Base-by-base conservation (phyloP, 2,329 filamentous ascomycete genomes). In the Monilinia fructigena region DNA sequence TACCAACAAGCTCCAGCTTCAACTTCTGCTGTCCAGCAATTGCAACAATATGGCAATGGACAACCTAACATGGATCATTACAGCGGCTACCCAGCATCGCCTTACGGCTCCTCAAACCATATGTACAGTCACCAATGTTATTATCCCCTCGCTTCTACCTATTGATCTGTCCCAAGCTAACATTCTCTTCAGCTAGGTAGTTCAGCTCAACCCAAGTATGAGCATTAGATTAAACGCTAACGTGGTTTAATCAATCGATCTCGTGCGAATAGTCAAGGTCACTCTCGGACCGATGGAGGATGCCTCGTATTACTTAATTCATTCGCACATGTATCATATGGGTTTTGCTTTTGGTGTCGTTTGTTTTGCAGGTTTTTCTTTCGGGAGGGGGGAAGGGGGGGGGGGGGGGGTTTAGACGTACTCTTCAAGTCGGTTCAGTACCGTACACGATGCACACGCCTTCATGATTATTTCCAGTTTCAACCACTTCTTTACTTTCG, bases 121-220 rank as follows among this genome's bases (percentile, higher is more conserved):
- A 84, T 88, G 78, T 88, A 88, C 74, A 85, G 77, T 76, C 42
- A 65, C 55, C 85, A 86, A 78, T 82, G 85, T 82, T 79, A 81
- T 74, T 76, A 73, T 68, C 68, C 74, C 74, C 71, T 72, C 68
- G 62, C 56, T 54, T 67, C 40, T 56, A 59, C 65, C 56, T 62
- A 48, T 56, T 53, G 5, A 10, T 55, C 23, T 67, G 66, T 16
- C 45, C 10, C n/a, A 55, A 64, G 69, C 74, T 76, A 71, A 76
- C 70, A 47, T 68, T 20, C 7, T 54, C 4, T 53, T 31, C 64
- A 77, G 75, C 75, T 77, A 75, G 28, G 28, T 28, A 28, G 75
- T 66, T 70, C 67, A 45, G 55, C 71, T 54, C 67, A 68, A 66
- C 66, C 72, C n/a, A 76, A 76, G 69, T 76, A 76, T 69, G 75